These are phyloP conservation scores for Fusarium protoensiforme DNA, from an alignment of 2,329 filamentous ascomycete species.

Conservation along the genomic window DNA sequence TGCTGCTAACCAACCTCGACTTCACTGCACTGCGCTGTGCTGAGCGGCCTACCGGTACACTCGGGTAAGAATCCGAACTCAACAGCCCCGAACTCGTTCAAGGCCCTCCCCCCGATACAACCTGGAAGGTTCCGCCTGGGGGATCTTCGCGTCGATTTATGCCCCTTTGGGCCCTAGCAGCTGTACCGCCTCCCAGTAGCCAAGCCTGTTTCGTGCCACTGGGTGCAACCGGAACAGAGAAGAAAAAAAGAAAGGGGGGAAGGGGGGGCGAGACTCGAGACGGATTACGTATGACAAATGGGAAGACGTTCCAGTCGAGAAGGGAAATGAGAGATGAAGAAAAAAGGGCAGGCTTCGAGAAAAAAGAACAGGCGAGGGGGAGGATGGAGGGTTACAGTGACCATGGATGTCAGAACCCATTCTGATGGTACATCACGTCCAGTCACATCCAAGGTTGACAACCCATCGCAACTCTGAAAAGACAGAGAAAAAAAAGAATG, in stretches of 20 bases:
- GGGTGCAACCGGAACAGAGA: conserved; percentile 19
- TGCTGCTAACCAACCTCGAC: background rate
- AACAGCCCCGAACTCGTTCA: conserved; percentile 2
- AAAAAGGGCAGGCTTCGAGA: background rate
- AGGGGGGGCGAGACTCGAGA: conserved; percentile 13
- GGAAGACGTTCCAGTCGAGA: background rate
- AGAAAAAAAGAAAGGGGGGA: background rate
- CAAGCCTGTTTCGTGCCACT: conserved; percentile 19
- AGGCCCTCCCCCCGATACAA: conserved; percentile 3
- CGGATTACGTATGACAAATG: conserved; percentile 10
- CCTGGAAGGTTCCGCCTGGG: conserved; percentile 21
- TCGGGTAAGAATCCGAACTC: conserved; percentile 25
- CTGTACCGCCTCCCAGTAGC: conserved; percentile 11
- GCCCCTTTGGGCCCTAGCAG: conserved; percentile 22
- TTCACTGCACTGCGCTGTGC: background rate
- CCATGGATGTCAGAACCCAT: background rate
- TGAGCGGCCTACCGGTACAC: conserved; percentile 6
- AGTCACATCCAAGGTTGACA: background rate
- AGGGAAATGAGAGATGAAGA: background rate
- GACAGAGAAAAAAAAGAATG: background rate
- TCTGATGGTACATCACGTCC: background rate
- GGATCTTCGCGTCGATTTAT: conserved; percentile 26
- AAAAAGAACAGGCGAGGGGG: background rate
- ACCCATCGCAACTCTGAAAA: background rate
- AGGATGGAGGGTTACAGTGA: background rate